These are phyloP conservation scores for Talaromyces thailandensis DNA, from an alignment of 495 filamentous ascomycete species.

Conservation along the genomic window DNA sequence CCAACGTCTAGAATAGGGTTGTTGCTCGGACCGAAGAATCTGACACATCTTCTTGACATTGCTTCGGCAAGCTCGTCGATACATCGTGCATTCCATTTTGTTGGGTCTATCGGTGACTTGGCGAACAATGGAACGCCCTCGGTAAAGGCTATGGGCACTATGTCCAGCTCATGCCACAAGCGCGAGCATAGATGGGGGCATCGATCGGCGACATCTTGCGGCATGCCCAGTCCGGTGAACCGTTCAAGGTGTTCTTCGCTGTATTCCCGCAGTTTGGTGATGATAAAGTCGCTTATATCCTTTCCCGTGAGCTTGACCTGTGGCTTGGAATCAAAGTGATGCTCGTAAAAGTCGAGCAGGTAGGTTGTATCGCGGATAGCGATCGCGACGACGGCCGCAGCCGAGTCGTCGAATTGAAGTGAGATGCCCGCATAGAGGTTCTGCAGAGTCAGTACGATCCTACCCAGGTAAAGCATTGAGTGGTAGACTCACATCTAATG, in stretches of 20 bases:
- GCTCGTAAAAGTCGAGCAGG: constrained; percentile 64
- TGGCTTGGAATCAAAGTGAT: constrained; percentile 27
- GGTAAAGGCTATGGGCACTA: constrained; percentile 55
- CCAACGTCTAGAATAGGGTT: constrained; percentile 68
- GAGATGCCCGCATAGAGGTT: constrained; percentile 58
- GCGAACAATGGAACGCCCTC: constrained; percentile 8
- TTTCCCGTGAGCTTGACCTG: constrained; percentile 17
- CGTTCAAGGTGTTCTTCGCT: constrained; percentile 56
- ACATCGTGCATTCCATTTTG: constrained; percentile 39
- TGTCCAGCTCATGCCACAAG: constrained; percentile 75
- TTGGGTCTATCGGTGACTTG: constrained; percentile 1
- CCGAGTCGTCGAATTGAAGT: constrained; percentile 36
- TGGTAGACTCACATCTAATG: constrained; percentile 13
- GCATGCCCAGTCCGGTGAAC: constrained; percentile 49
- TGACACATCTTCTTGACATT: constrained; percentile 75
- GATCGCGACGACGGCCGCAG: constrained; percentile 49
- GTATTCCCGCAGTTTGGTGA: constrained; percentile 44
- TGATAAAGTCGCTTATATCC: constrained; percentile 44
- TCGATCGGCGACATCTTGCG: constrained; percentile 35
- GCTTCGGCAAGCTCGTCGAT: constrained; percentile 83
- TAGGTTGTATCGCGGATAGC: constrained; percentile 74
- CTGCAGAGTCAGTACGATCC: constrained; percentile 23
- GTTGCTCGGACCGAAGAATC: constrained; percentile 68
- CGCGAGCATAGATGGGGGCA: constrained; percentile 53
- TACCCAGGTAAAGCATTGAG: too few species aligned